A percentile compares a stretch with the other conserved stretches of the same genome.
These are phyloP conservation scores for Hanseniaspora vineae DNA, from an alignment of 805 yeast species.

Conservation along the genomic window DNA sequence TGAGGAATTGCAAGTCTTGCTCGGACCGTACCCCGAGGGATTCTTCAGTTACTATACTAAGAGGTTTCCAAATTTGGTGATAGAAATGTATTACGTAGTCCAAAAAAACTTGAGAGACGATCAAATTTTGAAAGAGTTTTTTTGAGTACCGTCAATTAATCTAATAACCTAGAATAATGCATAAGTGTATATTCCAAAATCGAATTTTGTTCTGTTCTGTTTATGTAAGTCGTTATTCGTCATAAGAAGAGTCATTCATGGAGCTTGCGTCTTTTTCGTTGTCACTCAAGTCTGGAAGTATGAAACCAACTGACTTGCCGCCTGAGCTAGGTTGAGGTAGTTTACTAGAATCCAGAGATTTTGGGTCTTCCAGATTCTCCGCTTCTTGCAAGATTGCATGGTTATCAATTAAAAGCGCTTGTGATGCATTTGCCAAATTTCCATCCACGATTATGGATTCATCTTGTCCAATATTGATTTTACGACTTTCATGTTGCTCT, in stretches of 20 bases:
- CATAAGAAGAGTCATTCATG: not conserved
- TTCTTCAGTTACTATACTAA: slow-evolving; percentile 64
- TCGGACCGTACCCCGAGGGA: slow-evolving; percentile 77
- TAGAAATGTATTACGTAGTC: slow-evolving; percentile 60
- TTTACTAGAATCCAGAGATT: too few relatives aligned
- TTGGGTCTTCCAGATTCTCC: slow-evolving; percentile 12
- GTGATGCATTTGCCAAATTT: too few relatives aligned
- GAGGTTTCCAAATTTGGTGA: slow-evolving; percentile 66
- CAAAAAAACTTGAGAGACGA: slow-evolving; percentile 47
- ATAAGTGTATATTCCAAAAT: not conserved
- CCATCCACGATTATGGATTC: too few relatives aligned
- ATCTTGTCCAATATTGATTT: too few relatives aligned
- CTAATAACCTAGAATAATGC: not conserved
- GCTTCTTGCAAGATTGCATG: too few relatives aligned
- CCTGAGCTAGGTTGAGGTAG: too few relatives aligned
- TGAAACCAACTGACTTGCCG: not conserved
- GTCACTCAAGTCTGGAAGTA: not conserved
- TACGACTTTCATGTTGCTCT: too few relatives aligned
- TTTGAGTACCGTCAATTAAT: slow-evolving; percentile 10
- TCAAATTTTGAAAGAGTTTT: slow-evolving; percentile 39
- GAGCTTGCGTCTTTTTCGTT: slow-evolving; percentile 1
- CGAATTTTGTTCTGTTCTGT: too few relatives aligned
- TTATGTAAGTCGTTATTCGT: not conserved
- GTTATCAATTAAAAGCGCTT: too few relatives aligned
- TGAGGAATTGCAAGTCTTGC: slow-evolving; percentile 40